Evolutionary conservation across 2,329 filamentous ascomycete species (phyloP).

Genomic region (Fusarium nurragi): DNA sequence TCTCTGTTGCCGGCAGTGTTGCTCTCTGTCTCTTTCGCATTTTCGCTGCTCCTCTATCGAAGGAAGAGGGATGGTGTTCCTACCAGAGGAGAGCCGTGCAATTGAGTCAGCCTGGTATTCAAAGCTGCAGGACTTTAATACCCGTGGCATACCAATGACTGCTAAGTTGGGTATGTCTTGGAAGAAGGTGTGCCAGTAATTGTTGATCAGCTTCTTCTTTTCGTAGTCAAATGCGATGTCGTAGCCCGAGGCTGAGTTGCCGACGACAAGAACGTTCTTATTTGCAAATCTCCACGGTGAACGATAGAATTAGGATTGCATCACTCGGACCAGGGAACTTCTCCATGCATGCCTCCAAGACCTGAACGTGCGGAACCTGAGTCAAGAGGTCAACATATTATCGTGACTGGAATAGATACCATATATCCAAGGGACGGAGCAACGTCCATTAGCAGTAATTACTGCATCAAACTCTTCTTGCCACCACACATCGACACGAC

Average conservation of each 20-base stretch:
- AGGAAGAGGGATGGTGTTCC: slow-evolving; percentile 54
- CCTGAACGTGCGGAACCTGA: slow-evolving; percentile 58
- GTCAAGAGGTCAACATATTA: neutral
- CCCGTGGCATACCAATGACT: slow-evolving; percentile 61
- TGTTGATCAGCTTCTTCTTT: slow-evolving; percentile 53
- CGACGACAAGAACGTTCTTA: slow-evolving; percentile 53
- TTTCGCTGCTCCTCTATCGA: slow-evolving; percentile 49
- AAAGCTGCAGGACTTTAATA: slow-evolving; percentile 63
- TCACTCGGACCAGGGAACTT: slow-evolving; percentile 53
- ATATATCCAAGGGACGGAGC: slow-evolving; percentile 57
- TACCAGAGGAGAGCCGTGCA: slow-evolving; percentile 57
- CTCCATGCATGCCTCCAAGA: slow-evolving; percentile 52
- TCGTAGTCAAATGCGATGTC: slow-evolving; percentile 61
- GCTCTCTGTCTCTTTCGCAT: slow-evolving; percentile 58
- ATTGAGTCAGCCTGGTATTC: slow-evolving; percentile 66
- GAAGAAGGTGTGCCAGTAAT: slow-evolving; percentile 64
- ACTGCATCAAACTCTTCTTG: slow-evolving; percentile 60
- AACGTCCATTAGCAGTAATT: slow-evolving; percentile 56
- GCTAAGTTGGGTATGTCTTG: slow-evolving; percentile 58
- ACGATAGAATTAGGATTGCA: slow-evolving; percentile 59
- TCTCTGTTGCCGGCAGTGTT: slow-evolving; percentile 43
- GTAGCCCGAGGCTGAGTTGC: slow-evolving; percentile 57
- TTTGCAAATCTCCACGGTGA: slow-evolving; percentile 47
- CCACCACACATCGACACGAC: slow-evolving; percentile 63
- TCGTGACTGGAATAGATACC: rapidly evolving